Base-by-base conservation (phyloP, 192 early-diverging fungal species). In the Coemansia sp. region DNA sequence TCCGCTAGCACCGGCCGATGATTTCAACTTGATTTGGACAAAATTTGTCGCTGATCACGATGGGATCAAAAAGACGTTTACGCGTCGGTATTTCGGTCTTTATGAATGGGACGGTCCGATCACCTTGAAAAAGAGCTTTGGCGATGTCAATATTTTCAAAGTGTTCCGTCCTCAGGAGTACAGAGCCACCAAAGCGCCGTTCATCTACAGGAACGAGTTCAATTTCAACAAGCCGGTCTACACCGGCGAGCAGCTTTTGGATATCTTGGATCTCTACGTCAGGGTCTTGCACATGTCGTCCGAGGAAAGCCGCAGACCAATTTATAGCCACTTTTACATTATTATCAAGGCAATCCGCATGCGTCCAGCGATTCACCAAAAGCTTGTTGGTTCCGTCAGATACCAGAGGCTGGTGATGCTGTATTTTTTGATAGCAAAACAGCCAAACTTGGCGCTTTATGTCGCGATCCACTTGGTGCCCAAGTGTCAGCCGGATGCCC, bases 301-400 rank as follows among this genome's bases (percentile, higher is more conserved):
- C 5, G 22, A 14, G 4, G 2, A 7, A 16, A 10, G 22, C 11
- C 17, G 65, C 36, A 1, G 32, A 40, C 28, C 18, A 8, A 48
- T 48, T 25, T 0, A n/a, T 8, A 8, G 59, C 28, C 67, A 82
- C 71, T 82, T 82, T 68, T 82, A 56, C 60, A 30, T 66, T 16
- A 70, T 82, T 10, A 65, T 76, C 17, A 82, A 82, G 65, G 74
- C 80, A n/a, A 68, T 82, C 22, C 67, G 80, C 8, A 67, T 70
- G 59, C 67, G 71, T 0, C 51, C 70, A 17, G 48, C 61, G 10
- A 28, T 62, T 7, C 80, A 82, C 48, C 16, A 40, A 16, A 62
- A 34, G 29, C 48, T 76, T 3, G 36, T 68, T 6, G 45, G 22
- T 17, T 17, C 28, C 40, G 5, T 29, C 2, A 6, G 17, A 33